Evolutionary conservation across 2,329 filamentous ascomycete species (phyloP), one percentile per base, ranked within the genome.

Genomic region (Trichophyton benhamiae): DNA sequence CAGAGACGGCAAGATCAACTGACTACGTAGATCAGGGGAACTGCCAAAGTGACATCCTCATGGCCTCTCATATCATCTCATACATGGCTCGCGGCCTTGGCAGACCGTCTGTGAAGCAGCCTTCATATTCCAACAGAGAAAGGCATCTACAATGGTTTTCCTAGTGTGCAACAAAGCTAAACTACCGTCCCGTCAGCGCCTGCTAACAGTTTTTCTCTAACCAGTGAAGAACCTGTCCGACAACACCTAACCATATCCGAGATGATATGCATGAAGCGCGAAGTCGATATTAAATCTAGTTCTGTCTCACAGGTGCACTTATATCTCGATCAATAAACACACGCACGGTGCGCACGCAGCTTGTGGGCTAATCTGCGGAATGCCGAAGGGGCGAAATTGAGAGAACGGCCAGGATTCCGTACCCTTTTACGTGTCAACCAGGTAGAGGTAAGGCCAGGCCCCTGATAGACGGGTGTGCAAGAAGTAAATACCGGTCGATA

Each of bases 291-390:
- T 36, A 55, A 36, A 33, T 55, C 27, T 57, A 44, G 30, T 49
- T 52, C 52, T 61, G 60, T 63, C 60, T 61, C 60, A 63, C 62
- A 13, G 20, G 62, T 58, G 62, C 49, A 55, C 49, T 36, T 55
- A 55, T 36, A 36, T 20, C 30, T 55, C 30, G 4, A 55, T 36
- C 49, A 33, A 55, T 55, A 55, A 11, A 36, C 11, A 36, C 33
- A 36, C 11, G 27, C 27, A 27, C 27, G 27, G 27, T 6, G 7
- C 6, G 27, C 27, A 27, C 27, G 11, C 27, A 7, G 2, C 4
- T 33, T 36, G 49, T 7, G 49, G 49, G 30, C n/a, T 27, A 36
- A 55, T 6, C 25, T 30, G 30, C 49, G 13, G n/a, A 55, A 36
- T 33, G 27, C n/a, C 49, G 13, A 36, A 20, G 27, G 30, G 25